phyloP scores from a whole-genome alignment of 1,284 basidiomycete genomes.

The Pseudozyma sp. region DNA sequence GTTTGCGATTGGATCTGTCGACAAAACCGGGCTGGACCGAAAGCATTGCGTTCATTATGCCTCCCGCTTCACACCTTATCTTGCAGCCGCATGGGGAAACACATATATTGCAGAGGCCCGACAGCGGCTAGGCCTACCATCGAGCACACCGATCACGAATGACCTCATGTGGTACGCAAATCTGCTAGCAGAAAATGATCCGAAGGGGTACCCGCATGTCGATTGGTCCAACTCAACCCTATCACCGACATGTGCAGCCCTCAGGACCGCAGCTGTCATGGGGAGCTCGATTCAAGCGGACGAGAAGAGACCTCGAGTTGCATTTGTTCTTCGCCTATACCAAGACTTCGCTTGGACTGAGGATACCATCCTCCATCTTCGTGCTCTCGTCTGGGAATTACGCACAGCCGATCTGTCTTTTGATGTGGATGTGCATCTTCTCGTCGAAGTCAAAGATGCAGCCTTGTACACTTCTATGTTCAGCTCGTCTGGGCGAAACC shows the following conservation, averaged over 20 bases:
- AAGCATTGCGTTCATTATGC: slow-evolving; percentile 18
- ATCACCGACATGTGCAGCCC: neutral
- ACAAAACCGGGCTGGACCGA: neutral
- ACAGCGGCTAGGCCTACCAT: slow-evolving; percentile 5
- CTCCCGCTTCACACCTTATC: slow-evolving; percentile 15
- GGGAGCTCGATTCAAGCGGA: neutral
- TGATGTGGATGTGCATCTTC: slow-evolving; percentile 18
- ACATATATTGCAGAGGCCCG: slow-evolving; percentile 16
- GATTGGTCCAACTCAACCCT: slow-evolving; percentile 11
- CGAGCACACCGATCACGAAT: neutral
- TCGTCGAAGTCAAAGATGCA: slow-evolving; percentile 30
- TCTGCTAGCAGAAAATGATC: slow-evolving; percentile 16
- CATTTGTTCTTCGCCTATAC: slow-evolving; percentile 26
- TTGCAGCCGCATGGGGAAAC: slow-evolving; percentile 12
- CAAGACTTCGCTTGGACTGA: slow-evolving; percentile 18
- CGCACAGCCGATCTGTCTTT: slow-evolving; percentile 15
- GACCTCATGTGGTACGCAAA: slow-evolving; percentile 31
- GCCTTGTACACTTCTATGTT: slow-evolving; percentile 18
- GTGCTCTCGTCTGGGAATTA: slow-evolving; percentile 33
- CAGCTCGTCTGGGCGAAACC: slow-evolving; percentile 12
- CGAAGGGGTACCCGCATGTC: neutral
- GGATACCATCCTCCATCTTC: slow-evolving; percentile 19
- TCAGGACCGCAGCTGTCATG: too few relatives aligned
- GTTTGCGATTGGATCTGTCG: slow-evolving; percentile 8
- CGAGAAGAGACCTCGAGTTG: slow-evolving; percentile 5